Base-by-base conservation (phyloP, 352 stramenopile species). In the Globisporangium radiosum region DNA sequence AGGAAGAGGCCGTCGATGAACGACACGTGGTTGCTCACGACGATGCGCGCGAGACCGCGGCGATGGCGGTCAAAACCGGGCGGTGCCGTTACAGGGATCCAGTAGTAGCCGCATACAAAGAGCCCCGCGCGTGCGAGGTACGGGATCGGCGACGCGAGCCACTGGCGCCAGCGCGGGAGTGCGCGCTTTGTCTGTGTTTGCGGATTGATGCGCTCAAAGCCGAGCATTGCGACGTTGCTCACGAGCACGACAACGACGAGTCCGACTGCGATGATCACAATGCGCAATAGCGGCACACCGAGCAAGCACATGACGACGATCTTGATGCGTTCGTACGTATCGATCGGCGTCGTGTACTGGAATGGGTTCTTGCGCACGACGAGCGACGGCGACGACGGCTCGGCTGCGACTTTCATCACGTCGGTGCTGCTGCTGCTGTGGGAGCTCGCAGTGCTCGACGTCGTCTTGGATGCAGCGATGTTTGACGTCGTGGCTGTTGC, bases 1-100 rank as follows among this genome's bases (percentile, higher is more conserved):
- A 85, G 68, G 72, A 81, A 90, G 17, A 82, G 57, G 0, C 80
- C 80, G 58, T 90, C 80, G 40, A 90, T 70, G 62, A 90, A 90
- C 15, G 71, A 69, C 54, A 87, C 66, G 64, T 90, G 80, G 72
- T 90, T 90, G 67, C 72, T 80, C 56, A 90, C 70, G 49, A 90
- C 71, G 13, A 90, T 71, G 17, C 76, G 72, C 45, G 70, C 72
- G 51, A 75, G 25, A 25, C 25, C 58, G 10, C 52, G 48, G 7
- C 64, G 49, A 11, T 69, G 60, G 4, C 57, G 56, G 7, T 60
- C 52, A 17, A 60, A 56, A 15, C 54, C 47, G 5, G 2, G 17
- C 13, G 75, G 75, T 44, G 72, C 65, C 42, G 64, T 78, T 19
- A 87, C 69, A 0, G 75, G 63, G 50, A 90, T 72, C 72, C 75